Evolutionary conservation across 805 yeast species (phyloP), one percentile per base, ranked within the genome.

Genomic region (Myxozyma neotropica): DNA sequence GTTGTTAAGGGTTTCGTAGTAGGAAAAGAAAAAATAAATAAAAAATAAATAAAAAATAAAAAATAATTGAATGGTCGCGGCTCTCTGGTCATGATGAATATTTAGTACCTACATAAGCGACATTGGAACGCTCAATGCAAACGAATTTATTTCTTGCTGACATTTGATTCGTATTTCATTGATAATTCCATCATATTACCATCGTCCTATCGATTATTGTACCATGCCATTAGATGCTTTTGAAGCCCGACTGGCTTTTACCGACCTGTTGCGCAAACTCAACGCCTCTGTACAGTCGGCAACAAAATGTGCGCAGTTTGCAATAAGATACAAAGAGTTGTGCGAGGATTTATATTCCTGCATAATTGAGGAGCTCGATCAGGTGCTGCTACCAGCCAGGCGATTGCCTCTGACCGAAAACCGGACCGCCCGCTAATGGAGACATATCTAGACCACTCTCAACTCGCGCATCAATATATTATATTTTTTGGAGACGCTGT

Each of bases 171-270:
- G n/a, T n/a, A n/a, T n/a, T n/a, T n/a, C n/a, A n/a, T n/a, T n/a
- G n/a, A n/a, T n/a, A n/a, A n/a, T n/a, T n/a, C n/a, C n/a, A n/a
- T n/a, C n/a, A n/a, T n/a, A n/a, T n/a, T n/a, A n/a, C n/a, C n/a
- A n/a, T n/a, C n/a, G n/a, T n/a, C n/a, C 21, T 4, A 38, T 38
- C n/a, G 17, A 17, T 10, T 8, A 15, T 17, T 6, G 21, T 4
- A 53, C 4, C 10, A 62, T 62, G 66, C 66, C 66, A 6, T 46
- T 92, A 96, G 97, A 92, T 71, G 85, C 96, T 0, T 89, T 93
- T 72, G 96, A 89, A 69, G 91, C 92, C 3, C 81, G 93, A 59
- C 75, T 89, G 47, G 87, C 87, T 72, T 86, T 92, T 68, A 79
- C 83, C 4, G 88, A 85, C 67, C 81, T 84, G 45, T 77, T 92